These are phyloP conservation scores for Lineolata rhizophorae DNA, from an alignment of 495 filamentous ascomycete genomes.

Conservation along the genomic window DNA sequence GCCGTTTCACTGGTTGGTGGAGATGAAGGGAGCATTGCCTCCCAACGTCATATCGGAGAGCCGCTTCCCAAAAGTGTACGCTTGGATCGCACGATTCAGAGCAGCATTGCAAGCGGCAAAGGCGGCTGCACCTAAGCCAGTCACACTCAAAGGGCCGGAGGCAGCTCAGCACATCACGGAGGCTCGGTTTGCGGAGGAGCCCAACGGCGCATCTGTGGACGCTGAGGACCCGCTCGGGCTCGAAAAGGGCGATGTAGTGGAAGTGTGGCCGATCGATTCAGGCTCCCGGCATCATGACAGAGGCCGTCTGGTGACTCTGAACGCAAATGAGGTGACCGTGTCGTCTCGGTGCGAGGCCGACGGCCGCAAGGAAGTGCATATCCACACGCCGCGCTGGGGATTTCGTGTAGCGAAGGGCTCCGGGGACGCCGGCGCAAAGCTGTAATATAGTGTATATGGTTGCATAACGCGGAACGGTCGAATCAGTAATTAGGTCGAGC, in stretches of 20 bases:
- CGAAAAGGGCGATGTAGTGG: slow-evolving; percentile 4
- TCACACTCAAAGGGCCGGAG: slow-evolving; percentile 2
- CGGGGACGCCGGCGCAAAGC: no score
- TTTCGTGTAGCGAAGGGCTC: slow-evolving; percentile 2
- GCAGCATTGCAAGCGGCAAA: slow-evolving; percentile 2
- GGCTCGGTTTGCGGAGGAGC: no score
- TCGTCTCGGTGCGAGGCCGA: slow-evolving; percentile 1
- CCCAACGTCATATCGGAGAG: slow-evolving; percentile 1
- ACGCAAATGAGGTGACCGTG: slow-evolving; percentile 3
- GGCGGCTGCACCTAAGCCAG: slow-evolving; percentile 1
- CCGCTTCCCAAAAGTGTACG: slow-evolving; percentile 5
- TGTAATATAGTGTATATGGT: no score
- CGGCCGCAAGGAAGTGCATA: slow-evolving; percentile 1
- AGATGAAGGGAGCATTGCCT: slow-evolving; percentile 4
- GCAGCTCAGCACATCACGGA: no score
- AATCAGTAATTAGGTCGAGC: no score
- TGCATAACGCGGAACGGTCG: no score
- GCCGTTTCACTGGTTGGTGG: slow-evolving; percentile 6
- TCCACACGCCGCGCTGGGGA: slow-evolving; percentile 7
- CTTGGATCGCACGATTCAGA: slow-evolving; percentile 4
- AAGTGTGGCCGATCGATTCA: slow-evolving; percentile 6
- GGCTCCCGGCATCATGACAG: slow-evolving; percentile 6
- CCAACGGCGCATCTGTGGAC: background rate
- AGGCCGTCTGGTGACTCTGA: slow-evolving; percentile 5
- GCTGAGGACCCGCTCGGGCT: slow-evolving; percentile 5